Evolutionary conservation across 129 eudicot species (phyloP).

Genomic region (Daucus carota): DNA sequence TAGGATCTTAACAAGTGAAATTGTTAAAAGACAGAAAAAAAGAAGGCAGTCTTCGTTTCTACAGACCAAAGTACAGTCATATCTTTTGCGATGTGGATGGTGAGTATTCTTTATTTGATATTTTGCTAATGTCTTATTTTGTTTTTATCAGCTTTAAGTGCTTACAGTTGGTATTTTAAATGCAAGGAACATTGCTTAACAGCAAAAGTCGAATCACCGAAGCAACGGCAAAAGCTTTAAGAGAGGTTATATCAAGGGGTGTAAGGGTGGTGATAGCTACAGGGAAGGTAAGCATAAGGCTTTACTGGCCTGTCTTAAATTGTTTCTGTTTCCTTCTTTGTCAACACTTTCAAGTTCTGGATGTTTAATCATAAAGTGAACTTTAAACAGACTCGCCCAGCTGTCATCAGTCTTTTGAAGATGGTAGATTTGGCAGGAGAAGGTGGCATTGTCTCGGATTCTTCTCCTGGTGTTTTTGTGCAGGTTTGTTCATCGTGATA

Average conservation of each 20-base stretch:
- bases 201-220: conserved; percentile 72
- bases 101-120: conserved; percentile 24
- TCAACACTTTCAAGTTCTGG: background rate
- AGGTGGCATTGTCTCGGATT: conserved; percentile 74
- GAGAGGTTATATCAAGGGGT: conserved; percentile 82
- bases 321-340: conserved; percentile 8
- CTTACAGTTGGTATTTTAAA: conserved; percentile 7
- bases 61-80: conserved; percentile 76
- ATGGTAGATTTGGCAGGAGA: conserved; percentile 70
- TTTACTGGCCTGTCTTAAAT: background rate
- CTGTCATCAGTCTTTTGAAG: conserved; percentile 57
- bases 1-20: conserved; percentile 35
- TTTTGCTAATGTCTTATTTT: background rate
- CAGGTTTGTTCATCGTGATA: conserved; percentile 44
- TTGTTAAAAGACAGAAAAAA: conserved; percentile 84
- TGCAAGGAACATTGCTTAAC: conserved; percentile 79
- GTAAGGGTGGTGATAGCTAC: conserved; percentile 87
- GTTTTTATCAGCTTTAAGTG: conserved; percentile 9
- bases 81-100: conserved; percentile 99
- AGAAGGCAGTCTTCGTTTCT: conserved; percentile 85
- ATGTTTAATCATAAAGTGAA: conserved; percentile 8
- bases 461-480: conserved; percentile 80
- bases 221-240: conserved; percentile 66
- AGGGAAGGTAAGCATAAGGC: conserved; percentile 63
- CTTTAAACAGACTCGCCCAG: conserved; percentile 65